Conservation (phyloP, 495 filamentous ascomycete genomes). For the Aspergillus coremiiformis region DNA sequence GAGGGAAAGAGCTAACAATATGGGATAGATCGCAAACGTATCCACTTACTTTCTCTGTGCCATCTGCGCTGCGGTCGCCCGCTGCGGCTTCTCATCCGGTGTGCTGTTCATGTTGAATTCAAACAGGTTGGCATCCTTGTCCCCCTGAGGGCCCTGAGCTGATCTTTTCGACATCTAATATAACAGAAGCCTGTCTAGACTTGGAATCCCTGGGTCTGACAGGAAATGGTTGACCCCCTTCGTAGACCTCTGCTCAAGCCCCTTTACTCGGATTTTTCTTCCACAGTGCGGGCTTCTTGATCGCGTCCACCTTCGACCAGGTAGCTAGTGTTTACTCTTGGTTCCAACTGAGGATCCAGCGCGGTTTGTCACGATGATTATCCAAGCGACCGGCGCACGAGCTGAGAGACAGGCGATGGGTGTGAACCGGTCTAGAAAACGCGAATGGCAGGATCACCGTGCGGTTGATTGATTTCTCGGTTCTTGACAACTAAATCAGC, state of each 20-base stretch:
- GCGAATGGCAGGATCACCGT: background rate
- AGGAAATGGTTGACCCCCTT: slow-evolving; percentile 7
- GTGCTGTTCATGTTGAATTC: slow-evolving; percentile 35
- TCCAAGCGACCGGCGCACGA: slow-evolving; percentile 4
- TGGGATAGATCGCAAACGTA: slow-evolving; percentile 13
- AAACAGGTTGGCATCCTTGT: slow-evolving; percentile 23
- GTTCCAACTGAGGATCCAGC: background rate
- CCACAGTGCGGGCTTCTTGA: slow-evolving; percentile 1
- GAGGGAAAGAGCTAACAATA: background rate
- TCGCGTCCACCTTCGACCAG: background rate
- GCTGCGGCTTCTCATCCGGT: slow-evolving; percentile 41
- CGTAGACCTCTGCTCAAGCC: slow-evolving; percentile 4
- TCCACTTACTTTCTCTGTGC: slow-evolving; percentile 46
- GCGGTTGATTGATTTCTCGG: background rate
- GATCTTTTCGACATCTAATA: slow-evolving; percentile 34
- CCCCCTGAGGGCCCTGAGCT: slow-evolving; percentile 31
- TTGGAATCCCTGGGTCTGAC: background rate
- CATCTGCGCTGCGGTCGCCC: slow-evolving; percentile 46
- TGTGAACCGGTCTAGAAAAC: slow-evolving; percentile 1
- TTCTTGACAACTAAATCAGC: background rate
- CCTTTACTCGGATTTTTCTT: slow-evolving; percentile 10
- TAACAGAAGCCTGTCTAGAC: background rate
- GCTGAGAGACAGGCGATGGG: background rate
- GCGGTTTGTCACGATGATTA: slow-evolving; percentile 7
- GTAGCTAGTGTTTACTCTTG: background rate